Conservation (phyloP, 1,284 basidiomycete genomes). For the Trichosporon sp. region DNA sequence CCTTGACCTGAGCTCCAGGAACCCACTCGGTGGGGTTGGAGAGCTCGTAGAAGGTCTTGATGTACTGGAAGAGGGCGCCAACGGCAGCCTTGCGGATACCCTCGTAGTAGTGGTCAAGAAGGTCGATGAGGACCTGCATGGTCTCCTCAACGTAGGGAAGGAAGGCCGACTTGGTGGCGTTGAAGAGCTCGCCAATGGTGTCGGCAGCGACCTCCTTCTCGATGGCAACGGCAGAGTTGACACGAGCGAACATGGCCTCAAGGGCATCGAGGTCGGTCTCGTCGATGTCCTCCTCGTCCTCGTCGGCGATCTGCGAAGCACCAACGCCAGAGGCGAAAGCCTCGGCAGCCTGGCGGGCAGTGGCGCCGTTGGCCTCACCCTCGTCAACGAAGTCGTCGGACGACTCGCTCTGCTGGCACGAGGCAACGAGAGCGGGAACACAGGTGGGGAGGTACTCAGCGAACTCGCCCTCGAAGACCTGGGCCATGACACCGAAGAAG, state of each 20-base stretch:
- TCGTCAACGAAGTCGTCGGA: conserved; percentile 64
- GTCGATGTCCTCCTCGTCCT: conserved; percentile 62
- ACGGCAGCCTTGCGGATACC: conserved; percentile 94
- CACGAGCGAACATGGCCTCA: conserved; percentile 58
- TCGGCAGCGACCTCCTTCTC: conserved; percentile 99
- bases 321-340: conserved; percentile 62
- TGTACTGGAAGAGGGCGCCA: conserved; percentile 80
- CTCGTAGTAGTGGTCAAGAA: conserved; percentile 92
- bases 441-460: conserved; percentile 79
- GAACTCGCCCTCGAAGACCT: conserved; percentile 93
- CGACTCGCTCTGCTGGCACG: conserved; percentile 67
- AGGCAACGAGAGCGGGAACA: conserved; percentile 77
- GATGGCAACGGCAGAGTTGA: conserved; percentile 93
- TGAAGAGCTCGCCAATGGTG: conserved; percentile 87
- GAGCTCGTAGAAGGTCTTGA: conserved; percentile 88
- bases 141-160: conserved; percentile 68
- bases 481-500: conserved; percentile 97
- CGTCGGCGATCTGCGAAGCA: conserved; percentile 52
- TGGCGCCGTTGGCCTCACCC: conserved; percentile 36
- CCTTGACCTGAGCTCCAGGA: conserved; percentile 58
- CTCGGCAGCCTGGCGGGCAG: conserved; percentile 39
- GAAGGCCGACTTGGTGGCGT: conserved; percentile 76
- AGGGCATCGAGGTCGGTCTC: conserved; percentile 77
- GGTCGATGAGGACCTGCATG: conserved; percentile 72
- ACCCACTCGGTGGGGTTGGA: conserved; percentile 76